Evolutionary conservation across 805 yeast species (phyloP).

Genomic region (Kodamaea nitidulidarum): DNA sequence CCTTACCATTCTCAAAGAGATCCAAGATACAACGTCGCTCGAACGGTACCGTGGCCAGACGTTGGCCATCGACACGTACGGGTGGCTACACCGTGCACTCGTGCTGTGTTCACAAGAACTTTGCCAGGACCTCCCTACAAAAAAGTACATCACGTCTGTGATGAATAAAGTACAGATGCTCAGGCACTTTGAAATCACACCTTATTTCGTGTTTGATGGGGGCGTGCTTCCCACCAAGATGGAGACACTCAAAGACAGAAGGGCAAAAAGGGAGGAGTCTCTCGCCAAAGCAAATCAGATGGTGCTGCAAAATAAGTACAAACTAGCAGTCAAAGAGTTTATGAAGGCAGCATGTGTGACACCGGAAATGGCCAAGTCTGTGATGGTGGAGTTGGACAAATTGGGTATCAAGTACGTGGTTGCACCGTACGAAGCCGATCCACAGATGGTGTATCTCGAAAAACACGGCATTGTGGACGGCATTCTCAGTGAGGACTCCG

Average conservation of each 20-base stretch:
- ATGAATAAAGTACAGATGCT: slow-evolving; percentile 65
- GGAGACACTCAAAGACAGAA: slow-evolving; percentile 66
- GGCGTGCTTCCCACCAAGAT: slow-evolving; percentile 76
- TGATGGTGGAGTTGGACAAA: slow-evolving; percentile 65
- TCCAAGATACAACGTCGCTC: slow-evolving; percentile 58
- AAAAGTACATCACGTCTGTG: slow-evolving; percentile 67
- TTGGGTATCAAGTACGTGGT: slow-evolving; percentile 68
- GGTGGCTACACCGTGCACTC: slow-evolving; percentile 92
- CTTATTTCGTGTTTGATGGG: slow-evolving; percentile 92
- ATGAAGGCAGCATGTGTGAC: slow-evolving; percentile 83
- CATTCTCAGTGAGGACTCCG: slow-evolving; percentile 91
- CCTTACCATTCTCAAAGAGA: slow-evolving; percentile 71
- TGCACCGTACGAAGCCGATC: slow-evolving; percentile 98
- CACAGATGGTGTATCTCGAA: slow-evolving; percentile 91
- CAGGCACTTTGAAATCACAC: slow-evolving; percentile 62
- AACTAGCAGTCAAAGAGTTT: slow-evolving; percentile 62
- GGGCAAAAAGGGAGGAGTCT: slow-evolving; percentile 53
- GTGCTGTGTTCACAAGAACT: slow-evolving; percentile 80
- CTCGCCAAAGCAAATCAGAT: slow-evolving; percentile 50
- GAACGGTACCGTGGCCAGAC: slow-evolving; percentile 66
- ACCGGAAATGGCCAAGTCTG: slow-evolving; percentile 83
- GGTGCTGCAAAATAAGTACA: slow-evolving; percentile 50
- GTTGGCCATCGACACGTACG: slow-evolving; percentile 91
- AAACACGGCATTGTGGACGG: slow-evolving; percentile 72
- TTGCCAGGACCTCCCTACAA: slow-evolving; percentile 65